These are phyloP conservation scores for Rhizophagus clarus DNA, from an alignment of 192 early-diverging fungal species.

Conservation along the genomic window DNA sequence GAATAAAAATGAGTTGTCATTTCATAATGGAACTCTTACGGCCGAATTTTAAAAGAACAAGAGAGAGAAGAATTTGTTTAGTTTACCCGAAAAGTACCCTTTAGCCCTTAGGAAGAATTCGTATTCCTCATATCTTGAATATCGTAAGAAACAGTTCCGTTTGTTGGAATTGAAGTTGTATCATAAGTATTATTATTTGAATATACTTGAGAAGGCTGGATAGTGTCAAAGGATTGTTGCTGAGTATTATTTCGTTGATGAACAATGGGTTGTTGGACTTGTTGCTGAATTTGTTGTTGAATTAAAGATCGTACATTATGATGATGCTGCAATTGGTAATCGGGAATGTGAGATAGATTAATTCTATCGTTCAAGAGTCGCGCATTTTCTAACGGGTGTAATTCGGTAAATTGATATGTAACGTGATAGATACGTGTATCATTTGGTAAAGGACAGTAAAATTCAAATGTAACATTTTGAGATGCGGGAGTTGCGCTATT, in stretches of 20 bases:
- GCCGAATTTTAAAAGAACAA: no score
- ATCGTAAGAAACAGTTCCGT: neutral
- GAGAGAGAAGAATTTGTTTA: no score
- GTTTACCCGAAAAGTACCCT: no score
- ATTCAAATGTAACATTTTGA: neutral
- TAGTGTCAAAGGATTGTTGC: neutral
- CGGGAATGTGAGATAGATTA: neutral
- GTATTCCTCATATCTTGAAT: neutral
- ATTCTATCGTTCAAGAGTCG: neutral
- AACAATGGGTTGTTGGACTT: neutral
- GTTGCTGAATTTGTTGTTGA: neutral
- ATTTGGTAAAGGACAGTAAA: neutral
- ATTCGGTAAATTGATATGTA: neutral
- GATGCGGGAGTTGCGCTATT: no score
- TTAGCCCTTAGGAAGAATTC: no score
- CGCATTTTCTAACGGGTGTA: neutral
- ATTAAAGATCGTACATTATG: neutral
- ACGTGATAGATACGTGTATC: neutral
- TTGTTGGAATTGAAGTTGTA: no score
- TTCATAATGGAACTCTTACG: no score
- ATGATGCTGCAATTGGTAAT: neutral
- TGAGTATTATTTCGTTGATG: neutral
- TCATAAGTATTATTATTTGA: no score
- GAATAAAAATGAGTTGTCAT: no score
- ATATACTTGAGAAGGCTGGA: no score